A percentile compares a stretch with the other conserved stretches of the same genome.
These are phyloP conservation scores for Aspergillus udagawae DNA, from an alignment of 2,329 filamentous ascomycete species.

Conservation along the genomic window DNA sequence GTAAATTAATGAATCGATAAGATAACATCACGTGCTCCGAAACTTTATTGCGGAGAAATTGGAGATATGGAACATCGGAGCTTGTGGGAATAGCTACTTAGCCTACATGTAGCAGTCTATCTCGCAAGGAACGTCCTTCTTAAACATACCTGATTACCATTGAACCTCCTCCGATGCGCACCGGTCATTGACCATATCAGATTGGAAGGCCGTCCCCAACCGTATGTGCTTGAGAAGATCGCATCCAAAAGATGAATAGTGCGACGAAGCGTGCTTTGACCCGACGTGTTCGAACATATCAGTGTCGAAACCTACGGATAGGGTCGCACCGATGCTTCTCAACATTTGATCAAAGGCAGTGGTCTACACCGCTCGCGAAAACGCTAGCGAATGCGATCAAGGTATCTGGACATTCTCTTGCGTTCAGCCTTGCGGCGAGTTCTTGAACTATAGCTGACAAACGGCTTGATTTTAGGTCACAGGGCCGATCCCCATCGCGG, in stretches of 20 bases:
- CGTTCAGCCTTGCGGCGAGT: not conserved
- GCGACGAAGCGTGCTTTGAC: constrained; percentile 25
- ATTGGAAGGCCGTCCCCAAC: not conserved
- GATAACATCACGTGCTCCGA: constrained; percentile 6
- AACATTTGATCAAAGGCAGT: constrained; percentile 54
- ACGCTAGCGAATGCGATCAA: constrained; percentile 81
- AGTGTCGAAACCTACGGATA: constrained; percentile 11
- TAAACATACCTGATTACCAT: not conserved
- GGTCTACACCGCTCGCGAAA: constrained; percentile 90
- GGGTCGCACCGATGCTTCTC: constrained; percentile 29
- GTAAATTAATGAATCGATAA: constrained; percentile 1
- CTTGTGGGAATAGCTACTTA: not conserved
- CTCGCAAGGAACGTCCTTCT: not conserved
- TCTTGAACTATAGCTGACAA: constrained; percentile 3
- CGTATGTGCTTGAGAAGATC: not conserved
- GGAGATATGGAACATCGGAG: not conserved
- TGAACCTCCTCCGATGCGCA: not conserved
- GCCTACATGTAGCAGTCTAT: not conserved
- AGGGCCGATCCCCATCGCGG: constrained; percentile 84
- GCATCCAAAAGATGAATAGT: constrained; percentile 22
- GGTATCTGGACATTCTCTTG: constrained; percentile 47
- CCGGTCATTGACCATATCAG: not conserved
- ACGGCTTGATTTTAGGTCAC: constrained; percentile 60
- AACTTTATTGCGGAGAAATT: not conserved
- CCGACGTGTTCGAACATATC: constrained; percentile 21